phyloP scores from a whole-genome alignment of 768 basidiomycete genomes.

The Amanita subjunquillea region DNA sequence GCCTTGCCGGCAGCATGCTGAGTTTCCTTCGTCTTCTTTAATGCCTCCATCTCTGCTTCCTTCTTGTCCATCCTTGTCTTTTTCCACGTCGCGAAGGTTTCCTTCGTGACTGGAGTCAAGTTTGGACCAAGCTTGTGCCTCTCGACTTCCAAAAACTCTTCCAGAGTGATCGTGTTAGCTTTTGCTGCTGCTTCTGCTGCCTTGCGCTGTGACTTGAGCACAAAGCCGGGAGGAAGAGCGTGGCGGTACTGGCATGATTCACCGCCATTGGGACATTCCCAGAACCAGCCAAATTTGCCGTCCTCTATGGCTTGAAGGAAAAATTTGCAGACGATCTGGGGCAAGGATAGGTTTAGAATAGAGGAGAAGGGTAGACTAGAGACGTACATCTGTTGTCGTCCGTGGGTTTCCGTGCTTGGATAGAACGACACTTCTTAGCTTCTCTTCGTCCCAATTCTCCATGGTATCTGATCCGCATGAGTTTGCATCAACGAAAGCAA shows the following conservation, averaged over 20 bases:
- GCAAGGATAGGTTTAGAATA: neutral
- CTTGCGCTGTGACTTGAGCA: slow-evolving; percentile 90
- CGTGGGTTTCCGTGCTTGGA: slow-evolving; percentile 86
- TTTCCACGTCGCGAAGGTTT: slow-evolving; percentile 92
- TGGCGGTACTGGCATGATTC: slow-evolving; percentile 90
- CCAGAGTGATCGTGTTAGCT: slow-evolving; percentile 80
- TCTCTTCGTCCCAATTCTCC: slow-evolving; percentile 97
- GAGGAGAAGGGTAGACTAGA: neutral
- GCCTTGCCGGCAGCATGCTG: slow-evolving; percentile 83
- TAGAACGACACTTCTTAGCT: slow-evolving; percentile 77
- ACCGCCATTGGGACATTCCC: slow-evolving; percentile 80
- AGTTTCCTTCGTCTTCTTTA: slow-evolving; percentile 72
- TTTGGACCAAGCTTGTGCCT: slow-evolving; percentile 89
- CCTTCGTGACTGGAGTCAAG: slow-evolving; percentile 88
- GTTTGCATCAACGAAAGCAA: neutral
- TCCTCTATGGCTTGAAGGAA: slow-evolving; percentile 95
- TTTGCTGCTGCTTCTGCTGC: slow-evolving; percentile 86
- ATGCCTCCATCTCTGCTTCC: slow-evolving; percentile 73
- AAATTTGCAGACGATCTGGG: slow-evolving; percentile 92
- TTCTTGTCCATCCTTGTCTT: slow-evolving; percentile 94
- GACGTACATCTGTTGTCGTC: slow-evolving; percentile 78
- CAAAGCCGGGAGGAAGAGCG: slow-evolving; percentile 91
- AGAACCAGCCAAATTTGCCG: slow-evolving; percentile 94
- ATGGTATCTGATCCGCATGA: slow-evolving; percentile 66
- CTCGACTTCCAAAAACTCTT: slow-evolving; percentile 98